These are phyloP conservation scores for Earliella scabrosa DNA, from an alignment of 1,284 basidiomycete genomes.

Conservation along the genomic window DNA sequence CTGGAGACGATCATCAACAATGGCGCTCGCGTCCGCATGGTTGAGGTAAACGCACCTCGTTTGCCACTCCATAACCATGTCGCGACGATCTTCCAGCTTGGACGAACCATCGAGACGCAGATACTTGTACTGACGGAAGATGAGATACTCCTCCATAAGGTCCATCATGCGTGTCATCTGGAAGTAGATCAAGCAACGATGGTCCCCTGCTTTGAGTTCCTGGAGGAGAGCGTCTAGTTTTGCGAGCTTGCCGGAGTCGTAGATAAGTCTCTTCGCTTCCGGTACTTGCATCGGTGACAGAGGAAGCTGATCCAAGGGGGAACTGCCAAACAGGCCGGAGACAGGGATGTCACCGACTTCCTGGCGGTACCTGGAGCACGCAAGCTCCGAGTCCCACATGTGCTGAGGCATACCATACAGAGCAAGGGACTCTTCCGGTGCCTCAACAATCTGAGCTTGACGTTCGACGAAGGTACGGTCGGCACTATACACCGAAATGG, in stretches of 20 bases:
- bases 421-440: conserved; percentile 73
- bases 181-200: conserved; percentile 97
- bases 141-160: conserved; percentile 98
- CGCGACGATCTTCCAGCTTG: conserved; percentile 94
- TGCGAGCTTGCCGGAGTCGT: conserved; percentile 96
- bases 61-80: conserved; percentile 99
- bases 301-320: conserved; percentile 81
- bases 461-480: conserved; percentile 83
- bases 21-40: background rate
- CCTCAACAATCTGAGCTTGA: conserved; percentile 64
- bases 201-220: conserved; percentile 92
- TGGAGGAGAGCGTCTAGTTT: conserved; percentile 88
- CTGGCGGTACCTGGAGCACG: conserved; percentile 53
- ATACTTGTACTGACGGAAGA: conserved; percentile 98
- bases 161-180: conserved; percentile 99
- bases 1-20: conserved; percentile 43
- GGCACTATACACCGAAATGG: conserved; percentile 75
- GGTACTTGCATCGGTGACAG: conserved; percentile 90
- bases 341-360: conserved; percentile 69
- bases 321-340: conserved; percentile 71
- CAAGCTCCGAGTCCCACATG: conserved; percentile 64
- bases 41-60: conserved; percentile 68
- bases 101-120: conserved; percentile 94
- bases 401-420: conserved; percentile 87
- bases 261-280: conserved; percentile 94